A percentile compares a stretch with the other conserved stretches of the same genome.
Evolutionary conservation across 257 asterid species (phyloP).

Genomic region (Rehmannia glutinosa): DNA sequence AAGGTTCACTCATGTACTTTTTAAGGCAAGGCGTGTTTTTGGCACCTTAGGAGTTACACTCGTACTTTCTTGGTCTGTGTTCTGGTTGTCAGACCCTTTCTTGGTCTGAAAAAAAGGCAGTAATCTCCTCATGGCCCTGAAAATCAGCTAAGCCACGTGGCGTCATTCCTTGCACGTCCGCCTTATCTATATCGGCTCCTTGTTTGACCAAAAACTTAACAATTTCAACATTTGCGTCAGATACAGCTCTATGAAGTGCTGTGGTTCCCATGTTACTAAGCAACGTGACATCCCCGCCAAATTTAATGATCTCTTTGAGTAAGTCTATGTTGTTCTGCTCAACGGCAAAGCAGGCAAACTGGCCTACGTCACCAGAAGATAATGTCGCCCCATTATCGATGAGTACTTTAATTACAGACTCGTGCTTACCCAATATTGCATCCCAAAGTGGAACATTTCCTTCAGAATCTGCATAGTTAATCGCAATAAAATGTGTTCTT

Average conservation of each 20-base stretch:
- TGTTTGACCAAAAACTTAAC: constrained; percentile 56
- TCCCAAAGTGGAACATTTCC: constrained; percentile 83
- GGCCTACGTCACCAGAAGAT: constrained; percentile 61
- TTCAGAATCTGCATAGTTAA: constrained; percentile 51
- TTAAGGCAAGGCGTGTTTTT: constrained; percentile 36
- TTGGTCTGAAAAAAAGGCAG: constrained; percentile 34
- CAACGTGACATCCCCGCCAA: constrained; percentile 57
- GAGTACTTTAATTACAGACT: constrained; percentile 40
- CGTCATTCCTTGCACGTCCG: constrained; percentile 65
- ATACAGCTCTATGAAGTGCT: constrained; percentile 66
- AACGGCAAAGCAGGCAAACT: constrained; percentile 56
- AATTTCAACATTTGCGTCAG: constrained; percentile 56
- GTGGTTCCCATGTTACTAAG: constrained; percentile 51
- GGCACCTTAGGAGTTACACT: constrained; percentile 15
- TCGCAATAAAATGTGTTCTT: background rate
- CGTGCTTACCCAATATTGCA: constrained; percentile 56
- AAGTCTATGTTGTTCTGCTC: constrained; percentile 57
- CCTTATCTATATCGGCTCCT: constrained; percentile 56
- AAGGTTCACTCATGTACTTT: constrained; percentile 59
- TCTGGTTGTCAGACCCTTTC: constrained; percentile 14
- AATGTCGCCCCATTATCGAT: constrained; percentile 56
- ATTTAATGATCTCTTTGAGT: constrained; percentile 45
- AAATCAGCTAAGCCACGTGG: constrained; percentile 61
- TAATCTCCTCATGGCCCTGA: constrained; percentile 61
- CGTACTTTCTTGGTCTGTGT: background rate